phyloP scores from a whole-genome alignment of 2,329 filamentous ascomycete genomes.

The Metarhizium album region DNA sequence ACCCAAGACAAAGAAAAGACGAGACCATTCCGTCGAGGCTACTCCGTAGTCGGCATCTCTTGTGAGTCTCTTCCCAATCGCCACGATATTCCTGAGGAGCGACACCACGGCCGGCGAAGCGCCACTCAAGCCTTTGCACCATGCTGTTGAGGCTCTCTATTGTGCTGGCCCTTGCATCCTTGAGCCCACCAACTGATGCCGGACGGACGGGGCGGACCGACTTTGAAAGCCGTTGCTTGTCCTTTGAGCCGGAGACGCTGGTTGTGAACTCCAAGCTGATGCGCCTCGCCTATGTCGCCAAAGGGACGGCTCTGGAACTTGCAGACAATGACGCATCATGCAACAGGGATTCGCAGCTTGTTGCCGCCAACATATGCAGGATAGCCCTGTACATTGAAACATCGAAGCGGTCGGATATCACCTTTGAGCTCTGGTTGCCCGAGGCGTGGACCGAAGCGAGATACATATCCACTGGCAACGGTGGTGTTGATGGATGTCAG shows the following conservation, averaged over 20 bases:
- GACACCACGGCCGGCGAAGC: not conserved
- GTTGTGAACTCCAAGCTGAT: conserved; percentile 1
- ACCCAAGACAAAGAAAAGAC: not conserved
- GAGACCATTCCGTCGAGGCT: not conserved
- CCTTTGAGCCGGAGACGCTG: conserved; percentile 3
- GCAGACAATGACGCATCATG: conserved; percentile 29
- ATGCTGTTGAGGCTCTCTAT: not conserved
- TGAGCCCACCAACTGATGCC: not conserved
- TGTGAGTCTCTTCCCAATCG: not conserved
- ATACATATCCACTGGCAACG: conserved; percentile 36
- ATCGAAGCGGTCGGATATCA: conserved; percentile 6
- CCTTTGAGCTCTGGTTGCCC: conserved; percentile 38
- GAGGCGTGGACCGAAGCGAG: conserved; percentile 27
- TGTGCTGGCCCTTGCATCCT: not conserved
- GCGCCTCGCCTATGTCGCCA: conserved; percentile 5
- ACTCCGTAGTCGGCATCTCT: not conserved
- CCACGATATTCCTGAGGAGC: not conserved
- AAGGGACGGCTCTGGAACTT: conserved; percentile 10
- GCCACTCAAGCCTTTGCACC: not conserved
- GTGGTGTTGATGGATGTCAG: conserved; percentile 31
- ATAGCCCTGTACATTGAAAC: conserved; percentile 8
- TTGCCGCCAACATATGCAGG: conserved; percentile 12
- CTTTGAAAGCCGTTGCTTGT: conserved; percentile 1
- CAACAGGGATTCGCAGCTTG: conserved; percentile 9
- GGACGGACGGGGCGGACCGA: not conserved